Percentiles rank a stretch among this genome's conserved stretches.
These are phyloP conservation scores for Salvia miltiorrhiza DNA, from an alignment of 257 asterid genomes.

Conservation along the genomic window DNA sequence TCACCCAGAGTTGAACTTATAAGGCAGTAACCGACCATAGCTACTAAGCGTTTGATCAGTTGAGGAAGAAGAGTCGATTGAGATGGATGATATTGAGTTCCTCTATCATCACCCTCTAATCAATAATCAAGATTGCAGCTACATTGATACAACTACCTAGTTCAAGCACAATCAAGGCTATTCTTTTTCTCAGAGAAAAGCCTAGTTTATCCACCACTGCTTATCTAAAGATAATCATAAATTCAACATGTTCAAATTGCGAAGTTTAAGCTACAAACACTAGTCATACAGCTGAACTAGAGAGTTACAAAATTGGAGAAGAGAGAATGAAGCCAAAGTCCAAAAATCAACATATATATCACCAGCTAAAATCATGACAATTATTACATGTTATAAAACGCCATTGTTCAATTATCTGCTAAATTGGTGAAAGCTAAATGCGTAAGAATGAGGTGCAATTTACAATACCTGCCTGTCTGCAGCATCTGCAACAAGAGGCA, in stretches of 20 bases:
- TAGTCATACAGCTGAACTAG: not conserved
- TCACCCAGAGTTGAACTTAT: not conserved
- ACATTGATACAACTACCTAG: no score
- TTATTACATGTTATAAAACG: not conserved
- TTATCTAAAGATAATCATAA: no score
- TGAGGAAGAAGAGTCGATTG: no score
- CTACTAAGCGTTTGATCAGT: no score
- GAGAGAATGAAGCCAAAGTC: not conserved
- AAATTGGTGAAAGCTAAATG: not conserved
- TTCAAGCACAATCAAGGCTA: no score
- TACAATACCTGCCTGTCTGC: conserved; percentile 93
- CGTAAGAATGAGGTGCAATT: not conserved
- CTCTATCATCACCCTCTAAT: no score
- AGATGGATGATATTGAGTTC: no score
- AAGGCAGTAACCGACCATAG: not conserved
- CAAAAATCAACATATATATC: not conserved
- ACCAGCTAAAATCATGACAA: not conserved
- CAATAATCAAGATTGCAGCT: no score
- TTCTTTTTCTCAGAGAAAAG: no score
- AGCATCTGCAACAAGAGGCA: conserved; percentile 97
- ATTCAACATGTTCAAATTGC: not conserved
- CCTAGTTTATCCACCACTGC: no score
- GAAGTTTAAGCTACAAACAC: not conserved
- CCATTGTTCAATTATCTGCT: not conserved
- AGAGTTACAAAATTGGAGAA: not conserved